Evolutionary conservation across 305 asterid species (phyloP).

Genomic region (Fraxinus angustifolia): DNA sequence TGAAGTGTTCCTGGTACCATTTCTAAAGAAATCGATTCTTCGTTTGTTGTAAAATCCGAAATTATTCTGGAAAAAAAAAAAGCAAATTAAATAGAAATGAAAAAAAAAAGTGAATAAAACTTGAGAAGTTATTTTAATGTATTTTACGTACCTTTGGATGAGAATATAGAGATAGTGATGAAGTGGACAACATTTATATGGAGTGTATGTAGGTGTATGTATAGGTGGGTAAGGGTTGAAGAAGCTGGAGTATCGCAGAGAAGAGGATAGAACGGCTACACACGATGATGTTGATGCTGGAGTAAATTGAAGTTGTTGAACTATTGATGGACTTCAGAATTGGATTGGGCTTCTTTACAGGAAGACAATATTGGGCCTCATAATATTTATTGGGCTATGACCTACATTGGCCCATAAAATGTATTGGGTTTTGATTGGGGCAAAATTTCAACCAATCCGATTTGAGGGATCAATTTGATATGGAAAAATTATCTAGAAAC

Average conservation of each 20-base stretch:
- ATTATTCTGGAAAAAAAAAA: conserved; percentile 29
- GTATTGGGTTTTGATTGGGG: too few species aligned
- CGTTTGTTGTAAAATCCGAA: conserved; percentile 27
- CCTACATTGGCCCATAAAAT: neutral
- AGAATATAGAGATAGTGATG: conserved; percentile 47
- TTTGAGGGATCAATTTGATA: too few species aligned
- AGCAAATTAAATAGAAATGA: neutral
- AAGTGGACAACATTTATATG: conserved; percentile 48
- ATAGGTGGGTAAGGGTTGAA: neutral
- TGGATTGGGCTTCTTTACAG: neutral
- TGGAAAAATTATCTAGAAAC: too few species aligned
- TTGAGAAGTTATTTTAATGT: neutral
- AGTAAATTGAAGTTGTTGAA: neutral
- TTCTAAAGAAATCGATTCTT: conserved; percentile 18
- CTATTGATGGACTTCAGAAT: neutral
- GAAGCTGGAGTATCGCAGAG: neutral
- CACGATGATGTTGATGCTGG: conserved; percentile 9
- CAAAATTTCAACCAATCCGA: too few species aligned
- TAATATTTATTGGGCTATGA: neutral
- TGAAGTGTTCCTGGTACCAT: conserved; percentile 24
- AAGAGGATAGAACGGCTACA: conserved; percentile 36
- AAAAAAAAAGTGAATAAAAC: neutral
- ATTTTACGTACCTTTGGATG: conserved; percentile 41
- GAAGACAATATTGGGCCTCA: neutral
- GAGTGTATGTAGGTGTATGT: conserved; percentile 1